Conservation (phyloP, 371 early-diverging fungal genomes). For the Haplosporangium sp. region DNA sequence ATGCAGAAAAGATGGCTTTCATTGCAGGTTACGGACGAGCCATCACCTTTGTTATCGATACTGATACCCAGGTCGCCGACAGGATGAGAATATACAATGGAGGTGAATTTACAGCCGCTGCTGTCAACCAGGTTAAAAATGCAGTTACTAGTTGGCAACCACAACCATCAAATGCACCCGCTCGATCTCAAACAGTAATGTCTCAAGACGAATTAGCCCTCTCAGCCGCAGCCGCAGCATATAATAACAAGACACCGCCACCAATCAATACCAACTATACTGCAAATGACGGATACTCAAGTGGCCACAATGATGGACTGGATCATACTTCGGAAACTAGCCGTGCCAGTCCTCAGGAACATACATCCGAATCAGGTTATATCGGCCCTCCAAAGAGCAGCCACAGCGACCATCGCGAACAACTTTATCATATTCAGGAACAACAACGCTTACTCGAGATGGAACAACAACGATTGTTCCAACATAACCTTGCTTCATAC, state of each 20-base stretch:
- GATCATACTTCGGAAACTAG: conserved; percentile 8
- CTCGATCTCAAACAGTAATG: conserved; percentile 7
- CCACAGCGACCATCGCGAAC: conserved; percentile 29
- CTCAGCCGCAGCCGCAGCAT: conserved; percentile 43
- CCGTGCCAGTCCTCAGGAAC: conserved; percentile 3
- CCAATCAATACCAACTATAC: conserved; percentile 3
- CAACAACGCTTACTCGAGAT: conserved; percentile 45
- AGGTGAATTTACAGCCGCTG: conserved; percentile 37
- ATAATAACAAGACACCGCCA: conserved; percentile 38
- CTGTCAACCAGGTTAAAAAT: conserved; percentile 34
- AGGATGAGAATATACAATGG: conserved; percentile 44
- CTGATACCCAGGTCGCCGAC: conserved; percentile 37
- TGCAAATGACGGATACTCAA: conserved; percentile 14
- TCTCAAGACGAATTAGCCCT: conserved; percentile 45
- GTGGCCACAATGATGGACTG: conserved; percentile 9
- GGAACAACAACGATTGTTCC: conserved; percentile 50
- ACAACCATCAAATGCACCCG: conserved; percentile 22
- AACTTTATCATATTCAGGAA: conserved; percentile 37
- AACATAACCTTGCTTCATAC: conserved; percentile 37
- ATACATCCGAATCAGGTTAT: conserved; percentile 6
- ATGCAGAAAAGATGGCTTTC: conserved; percentile 47
- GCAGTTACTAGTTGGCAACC: conserved; percentile 41
- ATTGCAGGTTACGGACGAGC: conserved; percentile 51
- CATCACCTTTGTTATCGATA: conserved; percentile 44
- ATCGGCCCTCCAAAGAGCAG: conserved; percentile 4